phyloP scores from a whole-genome alignment of 1,284 basidiomycete species.

The Rhodotorula mucilaginosa region DNA sequence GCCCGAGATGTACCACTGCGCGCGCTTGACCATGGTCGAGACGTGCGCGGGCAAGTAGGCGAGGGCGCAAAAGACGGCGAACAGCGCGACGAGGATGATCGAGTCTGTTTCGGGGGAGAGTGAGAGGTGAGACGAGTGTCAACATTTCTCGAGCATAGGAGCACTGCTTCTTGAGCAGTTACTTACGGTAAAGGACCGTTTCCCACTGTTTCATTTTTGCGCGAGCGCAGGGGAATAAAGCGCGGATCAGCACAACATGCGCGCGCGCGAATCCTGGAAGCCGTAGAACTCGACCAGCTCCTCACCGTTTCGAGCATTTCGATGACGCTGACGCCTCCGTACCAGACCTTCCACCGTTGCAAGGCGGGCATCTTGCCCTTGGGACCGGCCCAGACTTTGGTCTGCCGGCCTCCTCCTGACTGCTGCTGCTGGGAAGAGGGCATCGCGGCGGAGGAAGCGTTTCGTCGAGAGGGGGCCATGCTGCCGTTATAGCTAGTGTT shows the following conservation, averaged over 20 bases:
- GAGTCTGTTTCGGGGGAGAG: conserved; percentile 8
- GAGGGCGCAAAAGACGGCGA: conserved; percentile 18
- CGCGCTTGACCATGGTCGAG: conserved; percentile 7
- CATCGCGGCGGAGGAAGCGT: neutral
- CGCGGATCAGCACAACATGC: no score
- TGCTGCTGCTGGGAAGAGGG: neutral
- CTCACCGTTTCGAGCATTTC: conserved; percentile 29
- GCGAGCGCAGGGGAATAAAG: no score
- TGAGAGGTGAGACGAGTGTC: neutral
- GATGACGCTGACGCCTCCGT: conserved; percentile 17
- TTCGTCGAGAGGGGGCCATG: no score
- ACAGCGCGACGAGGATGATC: conserved; percentile 17
- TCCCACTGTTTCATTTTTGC: conserved; percentile 22
- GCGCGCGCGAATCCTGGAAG: no score
- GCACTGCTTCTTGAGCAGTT: no score
- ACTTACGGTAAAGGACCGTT: conserved; percentile 16
- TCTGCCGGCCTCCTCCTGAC: neutral
- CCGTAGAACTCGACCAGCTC: no score
- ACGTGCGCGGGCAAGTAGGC: conserved; percentile 19
- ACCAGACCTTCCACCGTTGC: conserved; percentile 23
- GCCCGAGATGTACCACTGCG: conserved; percentile 19
- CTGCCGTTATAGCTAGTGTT: no score
- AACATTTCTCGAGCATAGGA: neutral
- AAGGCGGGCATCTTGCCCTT: conserved; percentile 5
- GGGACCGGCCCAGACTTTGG: neutral